Conservation (phyloP, 495 filamentous ascomycete species). For the Tuber borchii region DNA sequence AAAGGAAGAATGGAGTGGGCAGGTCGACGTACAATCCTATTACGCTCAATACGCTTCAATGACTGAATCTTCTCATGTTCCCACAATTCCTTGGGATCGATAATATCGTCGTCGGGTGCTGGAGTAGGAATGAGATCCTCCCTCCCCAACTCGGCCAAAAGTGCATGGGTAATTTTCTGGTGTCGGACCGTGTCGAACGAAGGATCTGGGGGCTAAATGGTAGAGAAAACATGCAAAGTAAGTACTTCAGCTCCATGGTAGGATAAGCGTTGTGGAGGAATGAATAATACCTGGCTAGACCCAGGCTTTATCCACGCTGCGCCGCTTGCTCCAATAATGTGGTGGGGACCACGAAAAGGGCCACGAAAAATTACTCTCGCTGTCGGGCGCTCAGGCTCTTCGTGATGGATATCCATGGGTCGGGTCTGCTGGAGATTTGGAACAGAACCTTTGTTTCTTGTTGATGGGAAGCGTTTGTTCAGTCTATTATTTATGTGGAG, state of each 20-base stretch:
- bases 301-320: neutral
- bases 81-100: neutral
- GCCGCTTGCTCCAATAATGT: neutral
- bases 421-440: neutral
- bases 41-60: neutral
- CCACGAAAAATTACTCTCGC: neutral
- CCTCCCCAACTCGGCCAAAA: neutral
- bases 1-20: neutral
- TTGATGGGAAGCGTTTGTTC: no score
- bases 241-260: neutral
- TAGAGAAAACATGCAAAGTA: neutral
- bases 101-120: accelerated
- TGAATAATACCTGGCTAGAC: neutral
- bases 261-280: neutral
- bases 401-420: neutral
- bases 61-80: neutral
- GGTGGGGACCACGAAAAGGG: neutral
- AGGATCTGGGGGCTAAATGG: neutral
- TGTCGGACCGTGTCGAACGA: neutral
- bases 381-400: no score
- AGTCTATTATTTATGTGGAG: no score
- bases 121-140: neutral
- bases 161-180: neutral
- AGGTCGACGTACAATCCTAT: neutral
- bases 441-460: no score